Conservation (phyloP, 768 basidiomycete genomes). For the Astraeus odoratus region DNA sequence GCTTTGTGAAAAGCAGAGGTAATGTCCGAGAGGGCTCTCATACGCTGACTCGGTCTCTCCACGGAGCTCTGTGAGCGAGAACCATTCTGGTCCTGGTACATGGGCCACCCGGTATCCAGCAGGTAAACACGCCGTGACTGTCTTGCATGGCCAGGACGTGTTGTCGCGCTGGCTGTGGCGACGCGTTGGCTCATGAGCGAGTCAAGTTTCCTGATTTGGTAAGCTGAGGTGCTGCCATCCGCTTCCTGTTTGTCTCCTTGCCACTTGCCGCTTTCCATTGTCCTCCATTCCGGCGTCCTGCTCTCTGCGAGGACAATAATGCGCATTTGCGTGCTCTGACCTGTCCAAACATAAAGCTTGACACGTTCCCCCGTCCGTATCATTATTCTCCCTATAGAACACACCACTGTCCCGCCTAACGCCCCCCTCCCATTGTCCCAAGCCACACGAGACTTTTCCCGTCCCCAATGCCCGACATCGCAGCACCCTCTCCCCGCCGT, state of each 20-base stretch:
- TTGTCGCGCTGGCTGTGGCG: too few relatives aligned
- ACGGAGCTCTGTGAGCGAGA: too few relatives aligned
- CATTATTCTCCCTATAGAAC: conserved; percentile 20
- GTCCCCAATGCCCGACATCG: conserved; percentile 35
- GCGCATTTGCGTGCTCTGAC: conserved; percentile 15
- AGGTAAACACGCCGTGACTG: too few relatives aligned
- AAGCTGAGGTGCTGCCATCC: conserved; percentile 6
- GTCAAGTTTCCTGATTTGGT: conserved; percentile 23
- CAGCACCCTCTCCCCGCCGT: conserved; percentile 33
- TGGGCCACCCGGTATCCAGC: too few relatives aligned
- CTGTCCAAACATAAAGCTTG: conserved; percentile 25
- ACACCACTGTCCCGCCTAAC: conserved; percentile 8
- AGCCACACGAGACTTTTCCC: not conserved
- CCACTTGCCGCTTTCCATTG: conserved; percentile 14
- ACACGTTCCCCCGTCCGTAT: conserved; percentile 29
- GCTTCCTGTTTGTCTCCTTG: too few relatives aligned
- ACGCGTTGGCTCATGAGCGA: too few relatives aligned
- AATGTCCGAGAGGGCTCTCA: too few relatives aligned
- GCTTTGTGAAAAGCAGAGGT: too few relatives aligned
- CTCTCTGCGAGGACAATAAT: conserved; percentile 16
- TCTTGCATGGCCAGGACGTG: too few relatives aligned
- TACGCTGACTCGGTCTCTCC: too few relatives aligned
- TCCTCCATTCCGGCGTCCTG: conserved; percentile 16
- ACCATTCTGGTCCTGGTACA: conserved; percentile 1
- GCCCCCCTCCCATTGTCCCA: conserved; percentile 7